Evolutionary conservation across 1,284 basidiomycete genomes (phyloP).

Genomic region (Kwoniella shivajii): DNA sequence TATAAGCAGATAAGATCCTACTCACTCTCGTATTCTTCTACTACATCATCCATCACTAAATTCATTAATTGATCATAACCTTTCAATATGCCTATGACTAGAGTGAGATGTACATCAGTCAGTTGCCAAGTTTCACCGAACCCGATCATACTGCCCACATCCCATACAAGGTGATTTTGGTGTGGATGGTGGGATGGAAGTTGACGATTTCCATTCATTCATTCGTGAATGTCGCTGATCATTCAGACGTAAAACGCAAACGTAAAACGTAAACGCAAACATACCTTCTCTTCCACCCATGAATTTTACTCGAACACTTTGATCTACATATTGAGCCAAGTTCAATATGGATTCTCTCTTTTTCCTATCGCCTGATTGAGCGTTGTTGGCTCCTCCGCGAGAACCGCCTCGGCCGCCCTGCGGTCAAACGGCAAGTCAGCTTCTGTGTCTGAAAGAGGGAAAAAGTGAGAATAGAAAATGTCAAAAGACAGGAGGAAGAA

Average conservation of each 20-base stretch:
- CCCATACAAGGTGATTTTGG: too few relatives aligned
- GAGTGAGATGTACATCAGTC: slow-evolving; percentile 1
- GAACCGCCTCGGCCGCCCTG: slow-evolving; percentile 43
- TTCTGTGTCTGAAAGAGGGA: too few relatives aligned
- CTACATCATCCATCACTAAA: slow-evolving; percentile 63
- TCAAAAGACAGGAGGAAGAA: background rate
- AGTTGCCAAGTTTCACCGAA: background rate
- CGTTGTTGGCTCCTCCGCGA: slow-evolving; percentile 41
- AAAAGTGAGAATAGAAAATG: background rate
- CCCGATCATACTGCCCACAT: too few relatives aligned
- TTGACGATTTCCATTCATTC: too few relatives aligned
- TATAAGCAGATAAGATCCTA: background rate
- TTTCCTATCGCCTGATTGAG: slow-evolving; percentile 67
- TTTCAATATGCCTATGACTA: slow-evolving; percentile 90
- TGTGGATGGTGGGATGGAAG: too few relatives aligned
- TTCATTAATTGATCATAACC: slow-evolving; percentile 97
- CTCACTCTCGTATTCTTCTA: slow-evolving; percentile 55
- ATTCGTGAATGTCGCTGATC: too few relatives aligned
- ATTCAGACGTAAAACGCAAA: too few relatives aligned
- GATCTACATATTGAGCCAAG: slow-evolving; percentile 89
- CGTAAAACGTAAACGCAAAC: slow-evolving; percentile 23
- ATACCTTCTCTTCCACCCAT: slow-evolving; percentile 92
- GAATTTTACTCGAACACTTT: slow-evolving; percentile 92
- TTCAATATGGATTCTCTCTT: slow-evolving; percentile 95
- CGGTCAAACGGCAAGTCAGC: background rate